These are phyloP conservation scores for Erodium maritimum DNA, from an alignment of 345 rosid species.

Conservation along the genomic window DNA sequence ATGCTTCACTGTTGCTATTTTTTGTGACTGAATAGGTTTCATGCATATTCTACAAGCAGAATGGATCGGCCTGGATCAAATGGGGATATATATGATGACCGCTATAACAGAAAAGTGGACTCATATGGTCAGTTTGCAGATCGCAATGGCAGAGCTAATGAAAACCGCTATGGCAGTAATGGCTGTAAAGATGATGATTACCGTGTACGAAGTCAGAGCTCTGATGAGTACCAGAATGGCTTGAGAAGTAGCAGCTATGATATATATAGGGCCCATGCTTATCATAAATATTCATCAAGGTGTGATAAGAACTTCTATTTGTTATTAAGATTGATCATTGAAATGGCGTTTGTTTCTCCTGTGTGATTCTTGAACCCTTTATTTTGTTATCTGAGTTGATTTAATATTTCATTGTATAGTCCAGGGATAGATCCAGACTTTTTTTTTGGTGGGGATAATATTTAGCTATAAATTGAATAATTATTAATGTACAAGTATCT, in stretches of 20 bases:
- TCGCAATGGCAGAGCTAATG: slow-evolving; percentile 49
- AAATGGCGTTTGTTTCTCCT: too few species aligned
- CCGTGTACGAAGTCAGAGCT: slow-evolving; percentile 62
- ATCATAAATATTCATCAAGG: slow-evolving; percentile 58
- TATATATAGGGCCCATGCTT: slow-evolving; percentile 37
- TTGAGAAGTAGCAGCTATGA: slow-evolving; percentile 64
- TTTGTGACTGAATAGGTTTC: slow-evolving; percentile 36
- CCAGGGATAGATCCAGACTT: too few species aligned
- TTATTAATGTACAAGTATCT: too few species aligned
- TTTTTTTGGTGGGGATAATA: too few species aligned
- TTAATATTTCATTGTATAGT: too few species aligned
- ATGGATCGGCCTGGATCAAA: slow-evolving; percentile 56
- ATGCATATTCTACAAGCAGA: slow-evolving; percentile 46
- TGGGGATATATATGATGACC: slow-evolving; percentile 70
- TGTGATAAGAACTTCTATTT: slow-evolving; percentile 13
- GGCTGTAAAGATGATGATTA: slow-evolving; percentile 68
- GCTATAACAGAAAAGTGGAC: slow-evolving; percentile 61
- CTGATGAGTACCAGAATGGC: slow-evolving; percentile 46
- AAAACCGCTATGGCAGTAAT: slow-evolving; percentile 62
- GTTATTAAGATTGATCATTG: too few species aligned
- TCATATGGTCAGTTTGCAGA: slow-evolving; percentile 58
- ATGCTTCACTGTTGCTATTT: background rate
- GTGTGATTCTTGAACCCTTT: too few species aligned
- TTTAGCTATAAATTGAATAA: too few species aligned
- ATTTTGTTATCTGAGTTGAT: too few species aligned